These are phyloP conservation scores for Cutaneotrichosporon daszewskae DNA, from an alignment of 1,284 basidiomycete species.

Conservation along the genomic window DNA sequence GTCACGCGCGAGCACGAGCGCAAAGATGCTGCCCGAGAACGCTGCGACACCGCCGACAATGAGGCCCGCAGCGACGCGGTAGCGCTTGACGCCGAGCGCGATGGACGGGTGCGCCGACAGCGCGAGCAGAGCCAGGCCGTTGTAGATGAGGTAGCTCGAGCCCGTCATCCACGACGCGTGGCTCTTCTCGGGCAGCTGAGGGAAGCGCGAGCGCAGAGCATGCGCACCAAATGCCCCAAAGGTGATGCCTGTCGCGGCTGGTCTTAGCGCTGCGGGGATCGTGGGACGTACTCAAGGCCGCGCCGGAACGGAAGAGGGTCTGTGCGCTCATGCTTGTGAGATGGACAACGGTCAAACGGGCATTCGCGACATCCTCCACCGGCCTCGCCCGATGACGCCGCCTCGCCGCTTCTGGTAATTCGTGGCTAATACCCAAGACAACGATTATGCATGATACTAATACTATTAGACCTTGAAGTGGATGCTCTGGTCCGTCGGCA, in stretches of 20 bases:
- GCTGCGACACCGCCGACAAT: conserved; percentile 59
- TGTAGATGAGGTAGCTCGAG: conserved; percentile 54
- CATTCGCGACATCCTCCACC: too few species aligned
- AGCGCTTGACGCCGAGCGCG: conserved; percentile 43
- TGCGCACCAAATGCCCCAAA: conserved; percentile 47
- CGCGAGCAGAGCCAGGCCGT: conserved; percentile 66
- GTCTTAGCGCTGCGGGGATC: neutral
- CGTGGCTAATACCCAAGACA: too few species aligned
- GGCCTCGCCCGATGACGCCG: too few species aligned
- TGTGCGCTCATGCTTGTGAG: conserved; percentile 20
- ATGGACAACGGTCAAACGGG: too few species aligned
- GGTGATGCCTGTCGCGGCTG: conserved; percentile 44
- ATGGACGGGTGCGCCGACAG: conserved; percentile 68
- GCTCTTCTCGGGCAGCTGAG: conserved; percentile 35
- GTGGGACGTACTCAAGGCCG: conserved; percentile 30
- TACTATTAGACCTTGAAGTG: conserved; percentile 2
- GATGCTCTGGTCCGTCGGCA: conserved; percentile 2
- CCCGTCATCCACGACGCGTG: conserved; percentile 40
- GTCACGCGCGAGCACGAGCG: conserved; percentile 58
- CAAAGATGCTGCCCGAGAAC: conserved; percentile 69
- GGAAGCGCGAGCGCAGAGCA: conserved; percentile 37
- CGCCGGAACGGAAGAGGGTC: conserved; percentile 28
- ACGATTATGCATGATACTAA: too few species aligned
- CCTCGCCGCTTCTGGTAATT: too few species aligned
- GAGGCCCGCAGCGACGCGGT: conserved; percentile 65